Conservation (phyloP, 495 filamentous ascomycete species). For the Thozetella sp. region DNA sequence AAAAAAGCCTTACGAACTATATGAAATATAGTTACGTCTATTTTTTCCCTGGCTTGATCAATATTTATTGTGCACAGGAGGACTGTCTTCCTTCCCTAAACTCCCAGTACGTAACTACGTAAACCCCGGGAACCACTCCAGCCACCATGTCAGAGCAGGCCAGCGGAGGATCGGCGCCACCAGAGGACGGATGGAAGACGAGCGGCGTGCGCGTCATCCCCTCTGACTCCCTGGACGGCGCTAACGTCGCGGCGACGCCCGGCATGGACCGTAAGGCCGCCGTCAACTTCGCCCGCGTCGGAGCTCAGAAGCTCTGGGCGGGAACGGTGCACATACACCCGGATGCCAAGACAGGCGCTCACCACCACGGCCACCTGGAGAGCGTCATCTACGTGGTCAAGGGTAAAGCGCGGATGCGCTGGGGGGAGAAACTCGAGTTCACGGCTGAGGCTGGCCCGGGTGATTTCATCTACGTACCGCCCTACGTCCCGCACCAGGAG, state of each 20-base stretch:
- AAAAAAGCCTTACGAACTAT: too few species aligned
- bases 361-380: slow-evolving; percentile 40
- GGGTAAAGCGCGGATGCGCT: slow-evolving; percentile 36
- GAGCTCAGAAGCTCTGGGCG: slow-evolving; percentile 39
- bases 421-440: slow-evolving; percentile 38
- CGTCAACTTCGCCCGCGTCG: slow-evolving; percentile 35
- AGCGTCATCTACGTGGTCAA: slow-evolving; percentile 37
- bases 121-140: background rate
- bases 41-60: too few species aligned
- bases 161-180: background rate
- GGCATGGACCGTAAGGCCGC: slow-evolving; percentile 28
- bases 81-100: too few species aligned
- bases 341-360: slow-evolving; percentile 37
- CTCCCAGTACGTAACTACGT: too few species aligned
- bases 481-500: slow-evolving; percentile 39
- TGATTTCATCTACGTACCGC: slow-evolving; percentile 40
- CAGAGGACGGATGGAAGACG: slow-evolving; percentile 27
- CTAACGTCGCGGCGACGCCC: slow-evolving; percentile 31
- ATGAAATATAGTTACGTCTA: too few species aligned
- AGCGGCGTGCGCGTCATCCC: slow-evolving; percentile 36
- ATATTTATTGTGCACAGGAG: too few species aligned
- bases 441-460: slow-evolving; percentile 38
- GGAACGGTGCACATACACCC: slow-evolving; percentile 38
- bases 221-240: slow-evolving; percentile 26
- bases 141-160: background rate